Base-by-base conservation (phyloP, 257 asterid genomes). In the Scutellaria baicalensis region DNA sequence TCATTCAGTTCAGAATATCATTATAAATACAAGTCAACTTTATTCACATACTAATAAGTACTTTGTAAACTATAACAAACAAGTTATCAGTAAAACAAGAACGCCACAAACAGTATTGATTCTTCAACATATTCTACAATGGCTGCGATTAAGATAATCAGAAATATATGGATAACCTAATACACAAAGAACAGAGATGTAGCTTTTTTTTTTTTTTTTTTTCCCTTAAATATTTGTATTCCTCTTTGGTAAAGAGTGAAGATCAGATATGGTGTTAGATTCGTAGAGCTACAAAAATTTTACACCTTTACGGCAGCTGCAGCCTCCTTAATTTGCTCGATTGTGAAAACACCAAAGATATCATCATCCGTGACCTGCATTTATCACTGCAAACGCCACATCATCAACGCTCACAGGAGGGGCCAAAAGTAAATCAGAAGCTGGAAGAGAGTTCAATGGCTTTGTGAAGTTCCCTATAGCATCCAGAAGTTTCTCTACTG, bases 301-400 rank as follows among this genome's bases (percentile, higher is more conserved):
- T 39, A 78, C 20, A 69, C 76, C 76, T 62, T 68, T 9, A 57
- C 59, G 8, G 81, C 83, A 4, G 90, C 86, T 0, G 99, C 99
- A 8, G 99, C 98, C 85, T 86, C 96, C 88, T 83, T 89, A 76
- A 94, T 94, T 70, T 94, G 99, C 63, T 91, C 95, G 17, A 94
- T 91, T 1, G 94, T 89, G 88, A 94, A 91, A 67, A 88, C 72
- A 31, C 99, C 99, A 39, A 94, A 94, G 84, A 84, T 59, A 52
- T 88, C 91, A 43, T 94, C 99, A 47, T 91, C 96, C 4, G 70
- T 69, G 10, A 86, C 85, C 85, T 0, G 97, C 96, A 17, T 85
- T 91, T 63, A 91, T 61, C 23, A 80, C 97, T 13, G 99, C 99
- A 56, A 57, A 82, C 3, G 97, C 99, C 33, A 94, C 83, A 64